Evolutionary conservation across 2,329 filamentous ascomycete genomes (phyloP), one percentile per base, ranked within the genome.

Genomic region (Pseudogymnoascus sp.): DNA sequence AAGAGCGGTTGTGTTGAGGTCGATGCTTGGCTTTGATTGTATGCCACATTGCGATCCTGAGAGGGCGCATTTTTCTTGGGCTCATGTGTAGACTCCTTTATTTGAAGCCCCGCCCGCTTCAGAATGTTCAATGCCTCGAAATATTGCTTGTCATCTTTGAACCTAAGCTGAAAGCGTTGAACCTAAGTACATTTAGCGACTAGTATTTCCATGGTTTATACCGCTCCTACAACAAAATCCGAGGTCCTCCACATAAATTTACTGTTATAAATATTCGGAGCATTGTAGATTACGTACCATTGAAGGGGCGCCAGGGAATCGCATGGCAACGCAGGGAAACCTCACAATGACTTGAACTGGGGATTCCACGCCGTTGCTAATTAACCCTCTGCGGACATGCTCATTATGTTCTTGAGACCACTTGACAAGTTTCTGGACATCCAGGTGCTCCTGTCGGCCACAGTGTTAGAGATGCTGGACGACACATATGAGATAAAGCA

Each of bases 101-200:
- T 54, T 39, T 72, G 60, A 73, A 75, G 64, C 62, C 63, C 79
- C 67, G 70, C 73, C 67, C 62, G 69, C 68, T 64, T 73, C 67
- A 64, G 68, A 70, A 65, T 64, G 66, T 64, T 73, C 14, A 68
- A 12, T 37, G 66, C 66, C 61, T 62, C 67, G 10, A 60, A 42
- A 54, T 73, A 80, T 62, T 78, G 77, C 26, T 68, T 61, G 8
- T 73, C 68, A 4, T 71, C 74, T 14, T 65, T 68, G 65, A 80
- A 79, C 62, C 73, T 78, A 21, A 81, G 65, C 66, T 81, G 79
- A 40, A 79, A 70, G 51, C 78, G 74, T 40, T 76, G 73, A 31
- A 77, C 65, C 78, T 80, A 54, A 31, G 12, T 47, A 64, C 29
- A 65, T 47, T 62, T 6, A 62, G 39, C 23, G 14, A 62, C 21